Base-by-base conservation (phyloP, 345 rosid species). In the Aquilaria sinensis region DNA sequence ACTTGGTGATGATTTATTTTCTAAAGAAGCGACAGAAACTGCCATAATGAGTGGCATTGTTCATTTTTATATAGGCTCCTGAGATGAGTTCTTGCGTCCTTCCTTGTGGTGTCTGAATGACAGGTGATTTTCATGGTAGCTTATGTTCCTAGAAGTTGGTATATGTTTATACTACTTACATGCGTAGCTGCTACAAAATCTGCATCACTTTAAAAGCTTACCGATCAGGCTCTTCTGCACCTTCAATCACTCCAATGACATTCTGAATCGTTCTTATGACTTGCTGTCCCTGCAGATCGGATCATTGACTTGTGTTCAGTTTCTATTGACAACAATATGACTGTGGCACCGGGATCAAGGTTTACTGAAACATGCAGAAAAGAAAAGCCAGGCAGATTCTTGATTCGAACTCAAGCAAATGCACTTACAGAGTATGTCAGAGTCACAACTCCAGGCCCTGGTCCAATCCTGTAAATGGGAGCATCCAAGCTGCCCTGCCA, bases 211-310 rank as follows among this genome's bases (percentile, higher is more conserved):
- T 0, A 31, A 57, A 23, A 23, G 69, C 76, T 72, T 72, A 86
- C 97, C 92, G 68, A 66, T 91, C 97, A 48, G 96, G 97, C 76
- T 88, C 96, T 68, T 80, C 92, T 63, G 49, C 66, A 66, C 97
- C 97, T 75, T 79, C 77, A 63, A 88, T 86, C 56, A 86, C 77
- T 47, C 85, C 92, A 56, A 91, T 86, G 31, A 91, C 94, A 73
- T 91, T 88, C 62, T 91, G 87, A 57, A 91, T 88, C 29, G 86
- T 57, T 31, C 80, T 79, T 55, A 88, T 79, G 11, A 73, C 79
- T 41, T 74, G 72, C 47, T 83, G 65, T 51, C 92, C 97, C 97
- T 88, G 85, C 65, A 73, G 71, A 10, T 23, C 56, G 54, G 50
- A n/a, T 7, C 56, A 55, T 23, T 23, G 23, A 23, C 23, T 23